These are phyloP conservation scores for Phytophthora agathidicida DNA, from an alignment of 352 stramenopile genomes.

Conservation along the genomic window DNA sequence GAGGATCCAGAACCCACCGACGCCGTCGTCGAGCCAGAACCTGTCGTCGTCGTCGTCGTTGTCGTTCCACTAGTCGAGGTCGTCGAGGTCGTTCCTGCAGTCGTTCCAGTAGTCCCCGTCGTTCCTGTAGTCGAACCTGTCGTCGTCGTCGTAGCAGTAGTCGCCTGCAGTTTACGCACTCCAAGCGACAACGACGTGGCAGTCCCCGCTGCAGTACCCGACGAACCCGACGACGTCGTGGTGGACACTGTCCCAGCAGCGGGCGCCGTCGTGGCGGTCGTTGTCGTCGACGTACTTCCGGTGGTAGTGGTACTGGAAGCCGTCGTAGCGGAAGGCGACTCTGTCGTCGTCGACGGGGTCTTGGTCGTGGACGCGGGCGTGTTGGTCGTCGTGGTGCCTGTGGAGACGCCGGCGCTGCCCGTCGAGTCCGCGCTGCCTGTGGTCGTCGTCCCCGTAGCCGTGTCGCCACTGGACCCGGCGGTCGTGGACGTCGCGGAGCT, in stretches of 20 bases:
- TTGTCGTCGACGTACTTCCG: conserved; percentile 23
- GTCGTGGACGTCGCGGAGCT: conserved; percentile 15
- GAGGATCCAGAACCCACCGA: conserved; percentile 19
- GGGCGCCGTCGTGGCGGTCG: conserved; percentile 12
- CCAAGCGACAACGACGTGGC: conserved; percentile 1
- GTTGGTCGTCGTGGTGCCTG: conserved; percentile 19
- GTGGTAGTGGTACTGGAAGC: conserved; percentile 18
- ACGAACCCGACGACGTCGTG: conserved; percentile 26
- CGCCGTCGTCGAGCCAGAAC: conserved; percentile 18
- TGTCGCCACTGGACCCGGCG: conserved; percentile 25
- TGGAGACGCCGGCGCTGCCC: conserved; percentile 19
- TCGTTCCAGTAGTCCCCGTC: conserved; percentile 17
- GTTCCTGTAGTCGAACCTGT: conserved; percentile 10
- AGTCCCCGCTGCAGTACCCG: conserved; percentile 8
- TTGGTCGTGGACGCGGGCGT: conserved; percentile 32
- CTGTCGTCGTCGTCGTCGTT: conserved; percentile 17
- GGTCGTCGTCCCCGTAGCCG: conserved; percentile 18
- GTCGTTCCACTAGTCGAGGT: conserved; percentile 16
- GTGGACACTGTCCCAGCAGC: conserved; percentile 20
- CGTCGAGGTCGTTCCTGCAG: conserved; percentile 12
- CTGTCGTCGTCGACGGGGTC: conserved; percentile 22
- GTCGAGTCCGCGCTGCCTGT: conserved; percentile 19
- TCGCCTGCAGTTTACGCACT: conserved; percentile 20
- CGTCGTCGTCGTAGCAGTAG: conserved; percentile 9
- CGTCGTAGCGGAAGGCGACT: conserved; percentile 12